Base-by-base conservation (phyloP, 2,329 filamentous ascomycete genomes). In the Ambrosiella beaveri region DNA sequence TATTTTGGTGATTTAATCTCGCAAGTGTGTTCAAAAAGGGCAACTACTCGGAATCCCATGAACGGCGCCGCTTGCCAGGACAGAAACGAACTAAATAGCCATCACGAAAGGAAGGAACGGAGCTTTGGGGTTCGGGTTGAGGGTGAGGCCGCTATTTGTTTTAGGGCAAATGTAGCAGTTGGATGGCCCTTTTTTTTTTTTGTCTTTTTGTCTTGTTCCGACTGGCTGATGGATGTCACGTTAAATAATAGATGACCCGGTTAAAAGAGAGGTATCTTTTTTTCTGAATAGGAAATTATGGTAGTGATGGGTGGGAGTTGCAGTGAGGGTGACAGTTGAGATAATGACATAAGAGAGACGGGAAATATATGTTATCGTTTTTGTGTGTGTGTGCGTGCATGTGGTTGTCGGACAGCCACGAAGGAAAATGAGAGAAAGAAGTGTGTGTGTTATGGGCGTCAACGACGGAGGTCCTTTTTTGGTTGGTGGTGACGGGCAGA, bases 71-170 rank as follows among this genome's bases (percentile, higher is more conserved):
- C 27, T 27, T 27, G 27, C 3, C 27, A 41, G 39, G n/a, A 41
- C 11, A 41, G 39, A 41, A 41, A 41, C 39, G 9, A 41, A 7
- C n/a, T 41, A 41, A n/a, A 41, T 12, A 41, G 39, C 39, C 39
- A 41, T n/a, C 39, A 51, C 3, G 47, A 15, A 51, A 51, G 17
- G 13, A 51, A 35, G 47, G 47, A 51, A 7, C 17, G 15, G 47
- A n/a, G 47, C 47, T 47, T 51, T 51, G 15, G 27, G 47, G 47
- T 51, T 51, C 47, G 47, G 47, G 47, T 51, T 51, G 47, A 12
- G 2, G 47, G 47, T 27, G 27, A 51, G 47, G 15, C 47, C 27
- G 47, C 17, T 35, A 5, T 51, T 51, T 9, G 11, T 51, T 51
- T 51, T 51, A 51, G 44, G 44, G n/a, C n/a, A 47, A 8, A 47